Conservation (phyloP, 2,329 filamentous ascomycete species). For the Fusarium pseudoanthophilum region DNA sequence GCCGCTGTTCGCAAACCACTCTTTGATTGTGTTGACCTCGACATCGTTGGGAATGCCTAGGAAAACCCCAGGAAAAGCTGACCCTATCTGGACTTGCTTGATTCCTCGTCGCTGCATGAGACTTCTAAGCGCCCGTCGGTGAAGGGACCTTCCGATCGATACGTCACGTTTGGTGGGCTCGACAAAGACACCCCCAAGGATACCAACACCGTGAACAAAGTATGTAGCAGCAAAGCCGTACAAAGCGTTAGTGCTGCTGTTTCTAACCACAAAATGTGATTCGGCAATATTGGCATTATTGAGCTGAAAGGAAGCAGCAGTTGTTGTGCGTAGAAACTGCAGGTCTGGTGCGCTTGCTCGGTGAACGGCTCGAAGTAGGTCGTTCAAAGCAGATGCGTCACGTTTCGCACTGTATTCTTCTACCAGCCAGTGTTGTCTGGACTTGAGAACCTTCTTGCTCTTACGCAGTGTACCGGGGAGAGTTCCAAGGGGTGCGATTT, state of each 20-base stretch:
- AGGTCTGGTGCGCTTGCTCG: conserved; percentile 74
- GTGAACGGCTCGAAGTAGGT: conserved; percentile 76
- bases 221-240: conserved; percentile 96
- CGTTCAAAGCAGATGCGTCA: conserved; percentile 78
- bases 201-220: conserved; percentile 76
- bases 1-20: conserved; percentile 91
- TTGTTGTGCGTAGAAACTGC: conserved; percentile 75
- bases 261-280: conserved; percentile 90
- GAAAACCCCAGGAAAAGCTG: conserved; percentile 84
- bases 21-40: conserved; percentile 59
- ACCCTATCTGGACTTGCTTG: conserved; percentile 84
- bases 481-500: conserved; percentile 68
- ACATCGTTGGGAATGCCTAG: conserved; percentile 78
- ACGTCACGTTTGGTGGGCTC: conserved; percentile 87
- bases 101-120: conserved; percentile 76
- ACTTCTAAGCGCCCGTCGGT: conserved; percentile 83
- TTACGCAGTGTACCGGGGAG: conserved; percentile 82
- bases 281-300: conserved; percentile 78
- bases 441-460: conserved; percentile 86
- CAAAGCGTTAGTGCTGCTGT: conserved; percentile 88
- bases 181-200: conserved; percentile 88
- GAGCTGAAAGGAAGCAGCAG: conserved; percentile 80
- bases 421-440: conserved; percentile 94
- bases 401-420: conserved; percentile 86
- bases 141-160: conserved; percentile 89